Conservation (phyloP, 192 early-diverging fungal genomes). For the Pilaira anomala region DNA sequence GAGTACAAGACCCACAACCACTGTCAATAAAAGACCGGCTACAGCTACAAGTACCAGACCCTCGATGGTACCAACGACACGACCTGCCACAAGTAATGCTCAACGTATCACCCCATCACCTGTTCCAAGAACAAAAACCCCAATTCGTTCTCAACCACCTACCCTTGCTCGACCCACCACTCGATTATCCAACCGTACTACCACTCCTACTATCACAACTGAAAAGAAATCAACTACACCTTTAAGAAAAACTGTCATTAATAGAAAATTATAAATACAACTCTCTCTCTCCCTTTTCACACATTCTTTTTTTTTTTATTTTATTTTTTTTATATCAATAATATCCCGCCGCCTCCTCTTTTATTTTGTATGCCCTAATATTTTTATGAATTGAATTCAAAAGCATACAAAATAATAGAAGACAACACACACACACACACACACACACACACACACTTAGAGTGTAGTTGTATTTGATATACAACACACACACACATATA, state of each 20-base stretch:
- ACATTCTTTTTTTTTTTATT: not conserved
- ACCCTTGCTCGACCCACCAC: not conserved
- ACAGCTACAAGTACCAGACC: not conserved
- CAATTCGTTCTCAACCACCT: not conserved
- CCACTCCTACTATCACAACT: not conserved
- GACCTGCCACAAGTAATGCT: not conserved
- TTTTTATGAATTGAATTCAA: no score
- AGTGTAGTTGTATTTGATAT: no score
- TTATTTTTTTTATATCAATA: not conserved
- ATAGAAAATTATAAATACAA: conserved; percentile 4
- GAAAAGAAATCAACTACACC: not conserved
- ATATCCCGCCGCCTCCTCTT: not conserved
- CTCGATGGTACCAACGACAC: not conserved
- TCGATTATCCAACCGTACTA: not conserved
- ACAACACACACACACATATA: no score
- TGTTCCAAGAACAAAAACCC: not conserved
- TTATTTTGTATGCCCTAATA: no score
- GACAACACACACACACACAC: no score
- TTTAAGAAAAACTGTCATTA: conserved; percentile 6
- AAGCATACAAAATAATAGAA: no score
- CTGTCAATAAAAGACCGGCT: not conserved
- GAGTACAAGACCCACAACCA: no score
- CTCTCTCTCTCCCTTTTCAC: conserved; percentile 1
- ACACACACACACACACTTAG: no score
- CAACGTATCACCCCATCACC: not conserved